These are phyloP conservation scores for Yarrowia sp. DNA, from an alignment of 805 yeast genomes.

Conservation along the genomic window DNA sequence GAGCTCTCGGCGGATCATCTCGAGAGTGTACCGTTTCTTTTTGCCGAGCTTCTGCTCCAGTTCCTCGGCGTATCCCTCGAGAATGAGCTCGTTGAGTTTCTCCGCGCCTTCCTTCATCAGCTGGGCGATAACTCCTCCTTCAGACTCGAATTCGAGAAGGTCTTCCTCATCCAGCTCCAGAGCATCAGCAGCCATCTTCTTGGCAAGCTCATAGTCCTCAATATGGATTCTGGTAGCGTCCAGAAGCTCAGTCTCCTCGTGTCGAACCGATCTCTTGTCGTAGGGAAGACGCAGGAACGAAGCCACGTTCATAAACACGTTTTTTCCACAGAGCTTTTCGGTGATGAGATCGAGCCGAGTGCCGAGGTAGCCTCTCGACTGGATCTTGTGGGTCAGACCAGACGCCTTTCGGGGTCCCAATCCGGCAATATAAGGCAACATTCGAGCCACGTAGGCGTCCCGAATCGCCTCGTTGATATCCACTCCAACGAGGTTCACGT, in stretches of 20 bases:
- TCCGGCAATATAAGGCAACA: conserved; percentile 84
- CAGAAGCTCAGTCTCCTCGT: conserved; percentile 67
- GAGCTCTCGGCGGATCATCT: conserved; percentile 84
- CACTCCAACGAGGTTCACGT: conserved; percentile 88
- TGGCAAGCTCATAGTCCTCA: conserved; percentile 94
- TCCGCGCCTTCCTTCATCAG: conserved; percentile 74
- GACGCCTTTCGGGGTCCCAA: conserved; percentile 95
- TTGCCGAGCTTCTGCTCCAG: conserved; percentile 66
- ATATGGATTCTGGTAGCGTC: conserved; percentile 98
- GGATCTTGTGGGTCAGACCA: conserved; percentile 82
- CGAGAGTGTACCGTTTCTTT: conserved; percentile 77
- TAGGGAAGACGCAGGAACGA: conserved; percentile 83
- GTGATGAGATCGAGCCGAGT: conserved; percentile 84
- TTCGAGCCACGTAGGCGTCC: conserved; percentile 71
- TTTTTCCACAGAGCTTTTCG: conserved; percentile 76
- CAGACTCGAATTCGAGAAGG: conserved; percentile 75
- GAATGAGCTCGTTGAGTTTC: conserved; percentile 82
- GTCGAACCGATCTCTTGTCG: conserved; percentile 64
- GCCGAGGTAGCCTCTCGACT: conserved; percentile 67
- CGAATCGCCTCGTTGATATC: conserved; percentile 90
- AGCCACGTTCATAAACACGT: conserved; percentile 88
- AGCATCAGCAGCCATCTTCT: conserved; percentile 98
- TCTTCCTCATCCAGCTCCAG: conserved; percentile 95
- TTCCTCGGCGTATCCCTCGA: conserved; percentile 92
- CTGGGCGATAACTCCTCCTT: conserved; percentile 81